Base-by-base conservation (phyloP, 345 rosid species). In the Moricandia arvensis region DNA sequence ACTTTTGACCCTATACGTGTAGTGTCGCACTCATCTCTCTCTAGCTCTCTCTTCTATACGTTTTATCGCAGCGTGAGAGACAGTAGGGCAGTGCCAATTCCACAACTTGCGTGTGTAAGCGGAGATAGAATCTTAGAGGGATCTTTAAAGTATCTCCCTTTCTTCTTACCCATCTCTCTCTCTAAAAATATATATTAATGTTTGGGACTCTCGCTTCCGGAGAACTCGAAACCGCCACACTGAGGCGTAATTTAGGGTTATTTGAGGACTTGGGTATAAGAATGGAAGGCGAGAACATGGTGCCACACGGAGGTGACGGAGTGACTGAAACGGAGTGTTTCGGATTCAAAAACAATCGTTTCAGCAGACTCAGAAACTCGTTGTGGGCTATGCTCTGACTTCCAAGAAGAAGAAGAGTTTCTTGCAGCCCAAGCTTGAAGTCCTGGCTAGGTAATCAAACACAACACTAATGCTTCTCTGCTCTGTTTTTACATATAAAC, bases 331-430 rank as follows among this genome's bases (percentile, higher is more conserved):
- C 78, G 72, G 1, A 37, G 59, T 18, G 73, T 67, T 53, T 75
- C 69, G 24, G 24, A 21, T 21, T 21, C 24, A 21, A 2, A 1
- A 21, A 21, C 24, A 21, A 58, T 18, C 80, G 73, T 67, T 53
- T 75, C 69, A 37, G 29, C 80, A 72, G 10, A 37, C n/a, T 74
- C 73, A 81, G 68, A 80, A 64, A 66, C 80, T 82, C 69, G 88
- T 88, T 57, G 97, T 93, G 15, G 98, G 98, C 13, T 89, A 93
- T 71, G 97, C 98, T 76, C 86, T 93, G 75, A 93, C 96, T 55
- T 76, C 87, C 3, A 93, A 93, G 92, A 93, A 93, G 88, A 91
- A 80, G 80, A 88, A 86, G 82, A 89, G 98, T 81, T 93, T 93
- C 79, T 82, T 93, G 87, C 92, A 88, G 78, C 98, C 98, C 51